These are phyloP conservation scores for Komagataella kurtzmanii DNA, from an alignment of 805 yeast species.

Conservation along the genomic window DNA sequence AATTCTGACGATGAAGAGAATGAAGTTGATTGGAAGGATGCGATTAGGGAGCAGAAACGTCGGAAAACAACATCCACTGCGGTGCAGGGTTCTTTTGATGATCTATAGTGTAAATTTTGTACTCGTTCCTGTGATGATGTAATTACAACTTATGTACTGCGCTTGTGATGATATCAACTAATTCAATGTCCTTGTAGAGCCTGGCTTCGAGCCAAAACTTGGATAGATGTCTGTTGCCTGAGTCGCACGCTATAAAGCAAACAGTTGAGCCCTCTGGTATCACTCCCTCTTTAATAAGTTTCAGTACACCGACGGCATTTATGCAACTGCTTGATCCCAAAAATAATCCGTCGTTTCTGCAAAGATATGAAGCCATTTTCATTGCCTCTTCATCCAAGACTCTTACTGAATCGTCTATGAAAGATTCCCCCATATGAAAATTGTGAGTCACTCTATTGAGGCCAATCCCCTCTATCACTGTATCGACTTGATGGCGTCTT, in stretches of 20 bases:
- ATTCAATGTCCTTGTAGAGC: slow-evolving; percentile 22
- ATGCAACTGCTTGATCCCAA: slow-evolving; percentile 91
- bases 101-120: slow-evolving; percentile 18
- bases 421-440: slow-evolving; percentile 55
- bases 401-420: slow-evolving; percentile 66
- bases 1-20: slow-evolving; percentile 26
- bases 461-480: slow-evolving; percentile 89
- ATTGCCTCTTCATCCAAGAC: slow-evolving; percentile 75
- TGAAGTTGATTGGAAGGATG: slow-evolving; percentile 79
- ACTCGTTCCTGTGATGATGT: background rate
- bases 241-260: slow-evolving; percentile 83
- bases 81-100: slow-evolving; percentile 52
- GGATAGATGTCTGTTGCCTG: slow-evolving; percentile 81
- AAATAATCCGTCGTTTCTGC: slow-evolving; percentile 78
- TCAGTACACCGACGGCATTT: slow-evolving; percentile 80
- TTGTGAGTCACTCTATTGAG: slow-evolving; percentile 77
- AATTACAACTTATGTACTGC: background rate
- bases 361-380: slow-evolving; percentile 75
- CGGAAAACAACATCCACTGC: slow-evolving; percentile 25
- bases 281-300: slow-evolving; percentile 27
- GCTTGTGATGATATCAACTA: background rate
- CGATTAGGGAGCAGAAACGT: slow-evolving; percentile 53
- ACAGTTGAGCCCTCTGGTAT: slow-evolving; percentile 50
- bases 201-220: slow-evolving; percentile 80
- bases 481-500: slow-evolving; percentile 92